phyloP scores from a whole-genome alignment of 306 rosid genomes.

The Glycine soja region DNA sequence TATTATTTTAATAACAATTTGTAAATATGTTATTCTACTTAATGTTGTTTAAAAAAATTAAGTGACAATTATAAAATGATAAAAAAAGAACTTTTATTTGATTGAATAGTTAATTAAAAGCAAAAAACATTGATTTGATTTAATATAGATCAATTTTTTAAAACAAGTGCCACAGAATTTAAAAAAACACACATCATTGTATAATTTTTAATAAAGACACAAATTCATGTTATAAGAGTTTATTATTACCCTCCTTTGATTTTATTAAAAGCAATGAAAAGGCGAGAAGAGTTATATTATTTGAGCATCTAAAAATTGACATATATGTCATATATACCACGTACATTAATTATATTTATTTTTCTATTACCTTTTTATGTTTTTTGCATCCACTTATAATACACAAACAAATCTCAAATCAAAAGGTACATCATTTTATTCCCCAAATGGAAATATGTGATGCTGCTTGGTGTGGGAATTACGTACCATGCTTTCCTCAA shows the following conservation, averaged over 20 bases:
- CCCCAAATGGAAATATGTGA: not conserved
- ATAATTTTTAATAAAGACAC: not conserved
- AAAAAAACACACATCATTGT: too few relatives aligned
- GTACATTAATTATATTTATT: not conserved
- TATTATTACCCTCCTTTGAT: not conserved
- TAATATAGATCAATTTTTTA: too few relatives aligned
- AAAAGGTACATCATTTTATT: not conserved
- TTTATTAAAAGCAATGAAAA: not conserved
- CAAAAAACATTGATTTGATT: too few relatives aligned
- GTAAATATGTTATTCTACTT: too few relatives aligned
- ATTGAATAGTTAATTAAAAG: too few relatives aligned
- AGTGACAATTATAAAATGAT: too few relatives aligned
- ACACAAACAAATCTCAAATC: not conserved
- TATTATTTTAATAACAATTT: too few relatives aligned
- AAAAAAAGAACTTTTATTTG: too few relatives aligned
- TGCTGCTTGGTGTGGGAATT: not conserved
- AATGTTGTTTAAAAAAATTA: too few relatives aligned
- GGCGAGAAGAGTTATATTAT: not conserved
- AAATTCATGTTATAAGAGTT: not conserved
- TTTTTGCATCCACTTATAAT: not conserved
- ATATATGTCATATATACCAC: not conserved
- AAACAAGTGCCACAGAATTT: too few relatives aligned
- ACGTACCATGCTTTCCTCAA: not conserved
- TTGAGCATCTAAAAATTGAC: not conserved
- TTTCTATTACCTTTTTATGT: not conserved